Evolutionary conservation across 2,329 filamentous ascomycete genomes (phyloP), one percentile per base, ranked within the genome.

Genomic region (Dactylellina leptospora): DNA sequence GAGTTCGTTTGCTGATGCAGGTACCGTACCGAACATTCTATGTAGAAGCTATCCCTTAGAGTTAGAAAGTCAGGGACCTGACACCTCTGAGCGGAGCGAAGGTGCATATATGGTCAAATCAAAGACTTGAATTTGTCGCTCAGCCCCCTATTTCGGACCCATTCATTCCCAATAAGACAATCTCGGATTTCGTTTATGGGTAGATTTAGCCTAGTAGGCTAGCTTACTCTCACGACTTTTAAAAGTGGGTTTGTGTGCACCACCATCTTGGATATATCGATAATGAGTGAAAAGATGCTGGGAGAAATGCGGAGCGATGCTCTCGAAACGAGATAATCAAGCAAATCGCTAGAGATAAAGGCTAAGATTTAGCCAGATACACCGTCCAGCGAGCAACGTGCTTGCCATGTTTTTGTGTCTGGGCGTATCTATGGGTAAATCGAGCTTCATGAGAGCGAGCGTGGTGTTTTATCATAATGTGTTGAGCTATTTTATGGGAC

Each of bases 1-100:
- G 56, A 56, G 22, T 36, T 58, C 44, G 58, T 45, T 40, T 45
- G 16, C 13, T 71, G 58, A 71, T 59, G 66, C 66, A 71, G 66
- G 66, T 71, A 71, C 66, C 44, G 51, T 71, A 71, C 58, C 66
- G 48, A 58, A 38, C 53, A 25, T 30, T 71, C 66, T n/a, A n/a
- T n/a, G n/a, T n/a, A n/a, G n/a, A n/a, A n/a, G n/a, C n/a, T n/a
- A 54, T 56, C 47, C 53, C 51, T 28, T 38, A 16, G 33, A 48
- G 28, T 28, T 58, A 10, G 25, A 30, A 33, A 54, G 27, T 16
- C 58, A 59, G 58, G 58, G 45, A 58, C 40, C n/a, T n/a, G n/a
- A n/a, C n/a, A n/a, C n/a, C n/a, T n/a, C n/a, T n/a, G n/a, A n/a
- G n/a, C n/a, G n/a, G n/a, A n/a, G n/a, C n/a, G n/a, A n/a, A n/a